Percentiles rank a stretch among this genome's conserved stretches.
Conservation (phyloP, 2,329 filamentous ascomycete species). For the Ophiocordyceps polyrhachis-furcata region DNA sequence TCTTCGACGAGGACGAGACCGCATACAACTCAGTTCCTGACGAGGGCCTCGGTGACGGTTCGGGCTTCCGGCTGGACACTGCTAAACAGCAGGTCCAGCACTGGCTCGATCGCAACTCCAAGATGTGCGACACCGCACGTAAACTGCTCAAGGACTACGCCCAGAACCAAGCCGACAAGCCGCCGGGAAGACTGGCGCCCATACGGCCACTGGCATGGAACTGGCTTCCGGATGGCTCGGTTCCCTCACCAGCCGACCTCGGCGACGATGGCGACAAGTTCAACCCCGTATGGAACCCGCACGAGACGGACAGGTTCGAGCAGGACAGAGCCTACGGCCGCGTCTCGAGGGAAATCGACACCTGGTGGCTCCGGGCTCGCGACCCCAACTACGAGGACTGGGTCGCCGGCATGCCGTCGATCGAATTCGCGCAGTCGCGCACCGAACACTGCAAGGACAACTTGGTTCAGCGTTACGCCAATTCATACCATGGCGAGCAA, state of each 20-base stretch:
- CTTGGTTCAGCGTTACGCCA: conserved; percentile 35
- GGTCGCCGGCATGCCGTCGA: conserved; percentile 38
- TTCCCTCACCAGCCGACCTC: conserved; percentile 12
- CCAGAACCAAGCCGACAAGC: conserved; percentile 26
- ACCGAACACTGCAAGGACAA: conserved; percentile 41
- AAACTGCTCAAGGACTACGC: conserved; percentile 36
- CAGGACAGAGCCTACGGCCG: conserved; percentile 40
- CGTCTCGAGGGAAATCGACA: conserved; percentile 45
- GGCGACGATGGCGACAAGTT: conserved; percentile 23
- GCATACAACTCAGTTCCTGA: conserved; percentile 24
- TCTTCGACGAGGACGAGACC: conserved; percentile 41
- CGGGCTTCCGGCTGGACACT: conserved; percentile 33
- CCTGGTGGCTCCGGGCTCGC: conserved; percentile 43
- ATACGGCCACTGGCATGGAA: conserved; percentile 36
- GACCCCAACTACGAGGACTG: conserved; percentile 42
- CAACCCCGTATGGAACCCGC: conserved; percentile 29
- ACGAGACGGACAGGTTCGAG: conserved; percentile 36
- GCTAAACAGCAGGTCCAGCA: conserved; percentile 42
- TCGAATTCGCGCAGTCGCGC: conserved; percentile 37
- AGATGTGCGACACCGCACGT: conserved; percentile 36
- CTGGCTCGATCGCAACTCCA: conserved; percentile 43
- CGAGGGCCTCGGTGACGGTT: conserved; percentile 31
- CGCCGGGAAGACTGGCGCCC: conserved; percentile 29
- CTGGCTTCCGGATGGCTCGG: conserved; percentile 26
- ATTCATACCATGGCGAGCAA: conserved; percentile 23